These are phyloP conservation scores for Nemania bipapillata DNA, from an alignment of 2,329 filamentous ascomycete genomes.

Conservation along the genomic window DNA sequence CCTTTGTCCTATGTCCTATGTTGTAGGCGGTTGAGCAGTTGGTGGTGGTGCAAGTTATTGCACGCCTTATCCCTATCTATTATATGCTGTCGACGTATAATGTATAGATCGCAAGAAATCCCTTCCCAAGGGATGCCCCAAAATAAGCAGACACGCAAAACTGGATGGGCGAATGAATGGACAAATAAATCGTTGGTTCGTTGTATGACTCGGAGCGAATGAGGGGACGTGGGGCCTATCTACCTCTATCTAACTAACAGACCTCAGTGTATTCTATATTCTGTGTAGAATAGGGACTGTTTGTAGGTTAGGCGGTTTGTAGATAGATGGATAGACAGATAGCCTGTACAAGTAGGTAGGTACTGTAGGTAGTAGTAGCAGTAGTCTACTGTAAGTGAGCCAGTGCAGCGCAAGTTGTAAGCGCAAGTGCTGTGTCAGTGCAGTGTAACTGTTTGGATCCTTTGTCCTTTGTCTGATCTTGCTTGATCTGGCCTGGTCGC, in stretches of 20 bases:
- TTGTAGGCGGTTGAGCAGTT: too few species aligned
- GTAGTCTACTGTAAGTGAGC: too few species aligned
- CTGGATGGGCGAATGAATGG: neutral
- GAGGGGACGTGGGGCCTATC: constrained; percentile 38
- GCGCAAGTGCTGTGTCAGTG: too few species aligned
- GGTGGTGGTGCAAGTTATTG: neutral
- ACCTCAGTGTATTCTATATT: too few species aligned
- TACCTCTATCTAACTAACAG: neutral
- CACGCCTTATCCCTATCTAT: neutral
- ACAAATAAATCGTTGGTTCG: too few species aligned
- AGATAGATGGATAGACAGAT: too few species aligned
- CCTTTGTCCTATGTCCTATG: too few species aligned
- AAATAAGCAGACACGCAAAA: constrained; percentile 6
- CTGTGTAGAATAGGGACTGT: too few species aligned
- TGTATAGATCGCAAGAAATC: constrained; percentile 14
- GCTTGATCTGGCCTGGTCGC: constrained; percentile 7
- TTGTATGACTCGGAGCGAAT: constrained; percentile 21
- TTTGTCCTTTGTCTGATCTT: constrained; percentile 4
- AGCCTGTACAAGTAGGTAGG: too few species aligned
- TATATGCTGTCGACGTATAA: neutral
- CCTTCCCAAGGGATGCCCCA: neutral
- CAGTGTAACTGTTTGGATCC: constrained; percentile 14
- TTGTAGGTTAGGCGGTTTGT: too few species aligned
- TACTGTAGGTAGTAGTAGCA: too few species aligned
- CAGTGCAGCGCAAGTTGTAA: too few species aligned